A percentile compares a stretch with the other conserved stretches of the same genome.
phyloP scores from a whole-genome alignment of 2,329 filamentous ascomycete genomes.

The Atkinsonella texensis region DNA sequence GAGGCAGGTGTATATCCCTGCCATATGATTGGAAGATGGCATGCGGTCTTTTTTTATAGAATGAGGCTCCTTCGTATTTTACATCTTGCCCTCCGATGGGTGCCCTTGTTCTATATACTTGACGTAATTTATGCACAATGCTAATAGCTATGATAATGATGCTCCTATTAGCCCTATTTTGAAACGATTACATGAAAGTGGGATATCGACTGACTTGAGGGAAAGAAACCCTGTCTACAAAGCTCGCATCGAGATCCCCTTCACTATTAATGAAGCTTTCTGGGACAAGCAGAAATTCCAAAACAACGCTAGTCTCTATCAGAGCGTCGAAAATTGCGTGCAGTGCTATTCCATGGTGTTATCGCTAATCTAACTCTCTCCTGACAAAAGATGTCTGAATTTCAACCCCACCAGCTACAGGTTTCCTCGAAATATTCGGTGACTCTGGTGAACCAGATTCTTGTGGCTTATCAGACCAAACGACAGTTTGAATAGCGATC shows the following conservation, averaged over 20 bases:
- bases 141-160: neutral
- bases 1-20: neutral
- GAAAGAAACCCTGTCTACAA: too few species aligned
- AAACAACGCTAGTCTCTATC: neutral
- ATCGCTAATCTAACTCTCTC: neutral
- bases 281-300: neutral
- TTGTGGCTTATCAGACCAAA: constrained; percentile 17
- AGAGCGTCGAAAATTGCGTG: neutral
- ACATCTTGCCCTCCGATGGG: neutral
- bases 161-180: neutral
- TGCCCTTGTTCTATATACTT: neutral
- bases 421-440: neutral
- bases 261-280: neutral
- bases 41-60: neutral
- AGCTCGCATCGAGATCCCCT: too few species aligned
- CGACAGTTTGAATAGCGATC: constrained; percentile 13
- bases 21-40: neutral
- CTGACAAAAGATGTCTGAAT: constrained; percentile 3
- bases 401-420: neutral
- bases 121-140: constrained; percentile 1
- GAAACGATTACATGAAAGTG: neutral
- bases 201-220: too few species aligned
- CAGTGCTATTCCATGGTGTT: neutral
- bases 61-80: neutral
- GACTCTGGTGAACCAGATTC: neutral